Evolutionary conservation across 2,329 filamentous ascomycete species (phyloP).

Genomic region (Alternaria hordeiaustralica): DNA sequence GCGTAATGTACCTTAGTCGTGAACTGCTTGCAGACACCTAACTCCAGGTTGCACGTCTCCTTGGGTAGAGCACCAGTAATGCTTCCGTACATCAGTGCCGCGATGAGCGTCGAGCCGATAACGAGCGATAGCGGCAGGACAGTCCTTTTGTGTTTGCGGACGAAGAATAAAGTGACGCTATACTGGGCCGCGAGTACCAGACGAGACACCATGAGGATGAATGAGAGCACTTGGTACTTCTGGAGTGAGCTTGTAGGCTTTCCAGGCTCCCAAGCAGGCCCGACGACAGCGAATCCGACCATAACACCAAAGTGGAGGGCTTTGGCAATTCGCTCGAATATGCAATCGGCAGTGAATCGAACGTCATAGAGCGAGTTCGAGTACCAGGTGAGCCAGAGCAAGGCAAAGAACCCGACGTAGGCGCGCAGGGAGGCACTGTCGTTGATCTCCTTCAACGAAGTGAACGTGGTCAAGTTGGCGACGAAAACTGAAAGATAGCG

Average conservation of each 20-base stretch:
- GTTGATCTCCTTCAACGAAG: constrained; percentile 62
- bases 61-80: constrained; percentile 28
- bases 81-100: constrained; percentile 43
- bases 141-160: constrained; percentile 36
- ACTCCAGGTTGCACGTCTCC: not conserved
- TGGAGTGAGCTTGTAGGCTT: constrained; percentile 42
- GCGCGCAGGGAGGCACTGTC: constrained; percentile 50
- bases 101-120: constrained; percentile 41
- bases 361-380: constrained; percentile 69
- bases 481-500: not conserved
- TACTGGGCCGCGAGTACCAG: constrained; percentile 50
- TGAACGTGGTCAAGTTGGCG: constrained; percentile 67
- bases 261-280: constrained; percentile 45
- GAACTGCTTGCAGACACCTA: not conserved
- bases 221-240: constrained; percentile 51
- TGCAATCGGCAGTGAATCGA: constrained; percentile 68
- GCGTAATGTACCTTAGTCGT: constrained; percentile 3
- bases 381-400: constrained; percentile 74
- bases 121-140: constrained; percentile 44
- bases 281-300: constrained; percentile 69
- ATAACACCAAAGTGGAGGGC: constrained; percentile 68
- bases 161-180: constrained; percentile 43
- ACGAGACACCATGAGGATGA: constrained; percentile 49
- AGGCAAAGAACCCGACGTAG: constrained; percentile 62
- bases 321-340: constrained; percentile 67